phyloP scores from a whole-genome alignment of 352 stramenopile species.

The Phytophthora tubulina region DNA sequence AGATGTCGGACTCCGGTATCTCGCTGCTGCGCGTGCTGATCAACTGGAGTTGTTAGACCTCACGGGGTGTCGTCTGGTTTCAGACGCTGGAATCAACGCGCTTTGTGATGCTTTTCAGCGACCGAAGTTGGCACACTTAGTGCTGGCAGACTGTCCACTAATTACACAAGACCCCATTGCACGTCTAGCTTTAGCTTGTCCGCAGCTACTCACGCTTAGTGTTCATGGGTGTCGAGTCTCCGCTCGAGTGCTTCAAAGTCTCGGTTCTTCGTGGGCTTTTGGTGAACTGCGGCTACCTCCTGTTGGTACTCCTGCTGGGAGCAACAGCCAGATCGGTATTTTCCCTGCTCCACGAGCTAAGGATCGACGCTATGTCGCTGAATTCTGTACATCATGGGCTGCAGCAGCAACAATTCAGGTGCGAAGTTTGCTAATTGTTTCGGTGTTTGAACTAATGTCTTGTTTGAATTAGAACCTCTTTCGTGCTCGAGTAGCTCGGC shows the following conservation, averaged over 20 bases:
- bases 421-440: not conserved
- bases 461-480: slow-evolving; percentile 61
- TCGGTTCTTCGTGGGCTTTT: slow-evolving; percentile 78
- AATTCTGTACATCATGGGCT: slow-evolving; percentile 61
- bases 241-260: slow-evolving; percentile 60
- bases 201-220: slow-evolving; percentile 74
- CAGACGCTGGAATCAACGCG: slow-evolving; percentile 60
- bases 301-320: slow-evolving; percentile 24
- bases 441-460: not conserved
- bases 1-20: slow-evolving; percentile 61
- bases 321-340: slow-evolving; percentile 57
- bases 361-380: slow-evolving; percentile 70
- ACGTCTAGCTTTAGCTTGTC: slow-evolving; percentile 67
- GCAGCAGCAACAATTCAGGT: slow-evolving; percentile 74
- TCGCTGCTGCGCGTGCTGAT: slow-evolving; percentile 56
- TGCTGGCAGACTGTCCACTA: slow-evolving; percentile 63
- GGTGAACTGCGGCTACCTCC: slow-evolving; percentile 53
- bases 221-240: slow-evolving; percentile 74
- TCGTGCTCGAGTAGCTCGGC: slow-evolving; percentile 52
- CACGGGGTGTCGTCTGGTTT: slow-evolving; percentile 58
- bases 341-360: slow-evolving; percentile 77
- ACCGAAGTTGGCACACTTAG: slow-evolving; percentile 62
- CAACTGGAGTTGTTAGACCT: slow-evolving; percentile 75
- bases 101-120: slow-evolving; percentile 68
- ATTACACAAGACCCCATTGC: slow-evolving; percentile 76